A percentile compares a stretch with the other conserved stretches of the same genome.
These are phyloP conservation scores for Colletotrichum shisoi DNA, from an alignment of 2,329 filamentous ascomycete genomes.

Conservation along the genomic window DNA sequence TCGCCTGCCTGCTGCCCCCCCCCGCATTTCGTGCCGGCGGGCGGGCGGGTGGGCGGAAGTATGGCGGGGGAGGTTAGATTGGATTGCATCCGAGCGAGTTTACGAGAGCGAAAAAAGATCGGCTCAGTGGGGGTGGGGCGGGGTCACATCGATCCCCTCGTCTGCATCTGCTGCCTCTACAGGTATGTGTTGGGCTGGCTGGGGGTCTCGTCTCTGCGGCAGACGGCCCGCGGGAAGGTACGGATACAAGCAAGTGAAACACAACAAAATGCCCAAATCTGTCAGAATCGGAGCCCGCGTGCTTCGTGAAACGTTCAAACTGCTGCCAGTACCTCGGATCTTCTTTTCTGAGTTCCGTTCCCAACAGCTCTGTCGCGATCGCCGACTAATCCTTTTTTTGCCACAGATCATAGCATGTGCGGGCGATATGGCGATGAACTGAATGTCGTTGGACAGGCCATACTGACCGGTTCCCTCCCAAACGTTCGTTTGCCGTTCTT, in stretches of 20 bases:
- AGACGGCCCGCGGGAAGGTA: neutral
- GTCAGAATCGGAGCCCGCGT: neutral
- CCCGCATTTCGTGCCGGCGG: no score
- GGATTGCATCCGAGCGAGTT: neutral
- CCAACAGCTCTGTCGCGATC: neutral
- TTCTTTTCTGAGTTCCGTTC: neutral
- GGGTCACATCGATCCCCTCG: neutral
- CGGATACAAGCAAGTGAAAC: slow-evolving; percentile 16
- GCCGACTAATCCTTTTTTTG: neutral
- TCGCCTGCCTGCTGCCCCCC: neutral
- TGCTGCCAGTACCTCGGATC: neutral
- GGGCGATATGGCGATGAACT: neutral
- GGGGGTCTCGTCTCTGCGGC: neutral
- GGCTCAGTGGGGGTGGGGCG: slow-evolving; percentile 36
- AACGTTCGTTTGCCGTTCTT: neutral
- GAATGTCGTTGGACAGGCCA: neutral
- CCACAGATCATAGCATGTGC: neutral
- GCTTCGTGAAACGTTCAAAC: neutral
- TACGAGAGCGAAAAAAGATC: slow-evolving; percentile 8
- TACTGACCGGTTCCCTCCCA: neutral
- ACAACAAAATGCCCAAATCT: neutral
- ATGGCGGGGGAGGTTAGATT: neutral
- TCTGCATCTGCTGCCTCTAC: neutral
- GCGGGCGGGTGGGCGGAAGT: no score
- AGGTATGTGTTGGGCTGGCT: neutral